Evolutionary conservation across 1,284 basidiomycete genomes (phyloP).

Genomic region (Leccinum fuscescens): DNA sequence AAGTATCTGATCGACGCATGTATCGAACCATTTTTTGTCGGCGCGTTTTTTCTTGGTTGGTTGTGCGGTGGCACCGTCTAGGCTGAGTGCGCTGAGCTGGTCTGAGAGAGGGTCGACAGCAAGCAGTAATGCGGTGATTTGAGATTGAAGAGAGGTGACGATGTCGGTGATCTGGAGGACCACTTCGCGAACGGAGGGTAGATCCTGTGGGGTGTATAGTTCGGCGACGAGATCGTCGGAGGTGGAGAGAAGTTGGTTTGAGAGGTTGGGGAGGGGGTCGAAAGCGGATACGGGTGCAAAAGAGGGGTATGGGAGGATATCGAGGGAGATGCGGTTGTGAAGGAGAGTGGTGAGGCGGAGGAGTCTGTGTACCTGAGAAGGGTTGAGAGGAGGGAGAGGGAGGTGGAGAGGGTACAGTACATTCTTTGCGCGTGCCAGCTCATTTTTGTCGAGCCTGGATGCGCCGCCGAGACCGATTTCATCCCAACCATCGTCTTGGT

Average conservation of each 20-base stretch:
- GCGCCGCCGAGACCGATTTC: conserved; percentile 52
- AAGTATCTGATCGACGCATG: conserved; percentile 59
- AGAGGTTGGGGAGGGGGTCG: conserved; percentile 51
- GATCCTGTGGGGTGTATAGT: conserved; percentile 61
- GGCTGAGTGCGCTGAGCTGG: conserved; percentile 35
- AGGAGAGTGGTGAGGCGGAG: conserved; percentile 59
- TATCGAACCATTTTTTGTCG: conserved; percentile 53
- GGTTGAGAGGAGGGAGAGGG: conserved; percentile 4
- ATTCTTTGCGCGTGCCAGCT: conserved; percentile 51
- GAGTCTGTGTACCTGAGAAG: conserved; percentile 50
- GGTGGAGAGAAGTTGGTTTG: conserved; percentile 48
- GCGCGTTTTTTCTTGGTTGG: conserved; percentile 25
- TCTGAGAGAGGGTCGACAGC: conserved; percentile 29
- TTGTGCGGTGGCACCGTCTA: conserved; percentile 22
- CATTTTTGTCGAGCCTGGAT: conserved; percentile 40
- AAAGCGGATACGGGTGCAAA: conserved; percentile 33
- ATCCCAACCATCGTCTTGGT: conserved; percentile 59
- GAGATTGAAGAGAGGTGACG: conserved; percentile 37
- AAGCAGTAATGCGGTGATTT: conserved; percentile 27
- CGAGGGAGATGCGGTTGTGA: conserved; percentile 57
- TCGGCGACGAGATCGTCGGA: conserved; percentile 65
- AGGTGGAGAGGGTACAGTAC: conserved; percentile 33
- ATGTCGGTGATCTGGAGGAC: conserved; percentile 38
- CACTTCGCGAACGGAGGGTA: conserved; percentile 38
- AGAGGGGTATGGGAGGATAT: conserved; percentile 42